Percentiles rank a stretch among this genome's conserved stretches.
Evolutionary conservation across 768 basidiomycete species (phyloP).

Genomic region (Suillus alpinus): DNA sequence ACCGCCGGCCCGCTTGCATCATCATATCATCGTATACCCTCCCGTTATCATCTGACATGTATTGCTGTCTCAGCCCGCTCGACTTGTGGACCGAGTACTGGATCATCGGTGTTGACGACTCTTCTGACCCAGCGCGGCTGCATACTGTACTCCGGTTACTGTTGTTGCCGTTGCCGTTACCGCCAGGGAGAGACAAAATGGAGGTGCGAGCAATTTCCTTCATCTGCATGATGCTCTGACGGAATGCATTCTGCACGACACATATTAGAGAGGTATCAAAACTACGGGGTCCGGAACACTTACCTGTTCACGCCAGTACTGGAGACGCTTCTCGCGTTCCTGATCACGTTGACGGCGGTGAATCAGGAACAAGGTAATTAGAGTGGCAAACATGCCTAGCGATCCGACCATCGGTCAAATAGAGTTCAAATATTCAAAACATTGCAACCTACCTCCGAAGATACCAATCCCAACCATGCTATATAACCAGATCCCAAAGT

Average conservation of each 20-base stretch:
- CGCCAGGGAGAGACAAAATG: conserved; percentile 50
- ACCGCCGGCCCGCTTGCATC: conserved; percentile 34
- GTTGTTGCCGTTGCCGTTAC: conserved; percentile 39
- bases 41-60: conserved; percentile 43
- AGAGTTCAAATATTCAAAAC: neutral
- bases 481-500: conserved; percentile 70
- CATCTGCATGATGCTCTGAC: conserved; percentile 79
- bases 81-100: conserved; percentile 39
- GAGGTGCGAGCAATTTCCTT: conserved; percentile 70
- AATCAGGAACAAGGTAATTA: conserved; percentile 64
- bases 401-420: neutral
- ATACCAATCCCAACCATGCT: conserved; percentile 68
- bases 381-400: conserved; percentile 71
- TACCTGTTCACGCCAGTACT: conserved; percentile 90
- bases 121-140: conserved; percentile 49
- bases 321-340: conserved; percentile 80
- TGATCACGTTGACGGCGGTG: conserved; percentile 70
- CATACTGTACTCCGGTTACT: conserved; percentile 51
- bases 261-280: neutral
- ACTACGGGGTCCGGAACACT: neutral
- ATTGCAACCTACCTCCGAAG: conserved; percentile 54
- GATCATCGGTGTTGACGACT: conserved; percentile 53
- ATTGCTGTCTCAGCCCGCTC: conserved; percentile 57
- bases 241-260: conserved; percentile 61
- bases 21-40: conserved; percentile 48